Base-by-base conservation (phyloP, 768 basidiomycete species). In the Mycena rebaudengoi region DNA sequence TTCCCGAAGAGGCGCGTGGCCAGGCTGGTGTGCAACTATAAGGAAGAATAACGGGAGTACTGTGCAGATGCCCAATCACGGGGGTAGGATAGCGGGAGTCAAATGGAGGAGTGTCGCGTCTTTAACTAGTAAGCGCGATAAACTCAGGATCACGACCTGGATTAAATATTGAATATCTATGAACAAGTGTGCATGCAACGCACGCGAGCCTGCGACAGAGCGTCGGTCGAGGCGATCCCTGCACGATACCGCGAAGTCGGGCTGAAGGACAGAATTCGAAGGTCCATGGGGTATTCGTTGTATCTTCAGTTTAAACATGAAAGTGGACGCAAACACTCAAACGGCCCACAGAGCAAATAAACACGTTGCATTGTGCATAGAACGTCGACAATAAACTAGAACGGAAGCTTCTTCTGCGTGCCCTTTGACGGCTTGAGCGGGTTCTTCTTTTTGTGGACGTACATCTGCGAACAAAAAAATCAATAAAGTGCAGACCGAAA, bases 381-480 rank as follows among this genome's bases (percentile, higher is more conserved):
- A 37, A 49, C 21, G 5, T 10, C 29, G 13, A 60, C 30, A 65
- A 56, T 57, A 67, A 56, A 64, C 77, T 87, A 89, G 79, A 86
- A 89, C 8, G 88, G 88, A 55, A 89, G 78, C 69, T 88, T 89
- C 64, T 82, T 80, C n/a, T 79, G 75, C 74, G 85, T 87, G 20
- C 73, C 66, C 63, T 79, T 78, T 7, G 83, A 75, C 39, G 85
- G 82, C 52, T 84, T 87, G 78, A 89, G 86, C 30, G 88, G 88
- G 67, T 86, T 81, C 30, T 85, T 86, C 66, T 78, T 83, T 62
- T 80, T 82, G 77, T 80, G 82, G 65, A 78, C 80, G 73, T 85
- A 82, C 56, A 79, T 80, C 85, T 86, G 68, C 11, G 35, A 62
- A 60, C 18, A 30, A 45, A 60, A 46, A 26, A 60, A 51, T 49